Conservation (phyloP, 2,329 filamentous ascomycete species). For the Microdochium trichocladiopsis region DNA sequence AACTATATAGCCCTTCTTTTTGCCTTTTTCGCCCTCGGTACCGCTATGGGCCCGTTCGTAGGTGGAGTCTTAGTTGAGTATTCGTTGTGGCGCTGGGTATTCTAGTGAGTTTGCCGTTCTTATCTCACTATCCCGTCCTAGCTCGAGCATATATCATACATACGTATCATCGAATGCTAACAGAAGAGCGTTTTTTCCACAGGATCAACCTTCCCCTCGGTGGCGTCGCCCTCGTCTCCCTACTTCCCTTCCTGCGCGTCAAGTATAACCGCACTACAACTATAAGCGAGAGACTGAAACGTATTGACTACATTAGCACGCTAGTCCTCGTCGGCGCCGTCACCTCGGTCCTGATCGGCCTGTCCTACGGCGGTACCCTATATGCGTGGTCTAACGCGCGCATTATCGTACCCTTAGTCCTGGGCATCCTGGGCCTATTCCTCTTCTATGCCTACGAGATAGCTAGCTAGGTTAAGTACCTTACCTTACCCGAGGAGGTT, state of each 20-base stretch:
- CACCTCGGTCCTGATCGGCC: constrained; percentile 36
- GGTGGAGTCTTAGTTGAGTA: constrained; percentile 11
- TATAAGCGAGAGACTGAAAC: constrained; percentile 3
- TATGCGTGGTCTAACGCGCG: constrained; percentile 26
- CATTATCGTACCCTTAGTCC: constrained; percentile 23
- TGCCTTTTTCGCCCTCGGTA: constrained; percentile 11
- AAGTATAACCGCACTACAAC: constrained; percentile 6
- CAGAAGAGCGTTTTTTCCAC: too few species aligned
- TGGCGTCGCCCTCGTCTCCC: constrained; percentile 16
- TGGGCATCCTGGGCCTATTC: constrained; percentile 6
- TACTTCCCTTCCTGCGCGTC: constrained; percentile 26
- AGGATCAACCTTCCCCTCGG: constrained; percentile 21
- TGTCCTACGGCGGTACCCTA: constrained; percentile 34
- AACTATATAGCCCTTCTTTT: constrained; percentile 23
- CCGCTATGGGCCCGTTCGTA: constrained; percentile 9
- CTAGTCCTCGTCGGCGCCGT: constrained; percentile 23
- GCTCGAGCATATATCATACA: too few species aligned
- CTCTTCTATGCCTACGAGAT: constrained; percentile 14
- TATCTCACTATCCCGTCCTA: too few species aligned
- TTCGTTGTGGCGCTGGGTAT: constrained; percentile 17
- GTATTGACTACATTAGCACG: constrained; percentile 18
- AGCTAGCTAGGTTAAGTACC: constrained; percentile 9
- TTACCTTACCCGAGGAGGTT: constrained; percentile 30
- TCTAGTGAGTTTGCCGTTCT: too few species aligned
- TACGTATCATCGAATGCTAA: too few species aligned